Conservation (phyloP, 345 rosid species). For the Pugionium cornutum region DNA sequence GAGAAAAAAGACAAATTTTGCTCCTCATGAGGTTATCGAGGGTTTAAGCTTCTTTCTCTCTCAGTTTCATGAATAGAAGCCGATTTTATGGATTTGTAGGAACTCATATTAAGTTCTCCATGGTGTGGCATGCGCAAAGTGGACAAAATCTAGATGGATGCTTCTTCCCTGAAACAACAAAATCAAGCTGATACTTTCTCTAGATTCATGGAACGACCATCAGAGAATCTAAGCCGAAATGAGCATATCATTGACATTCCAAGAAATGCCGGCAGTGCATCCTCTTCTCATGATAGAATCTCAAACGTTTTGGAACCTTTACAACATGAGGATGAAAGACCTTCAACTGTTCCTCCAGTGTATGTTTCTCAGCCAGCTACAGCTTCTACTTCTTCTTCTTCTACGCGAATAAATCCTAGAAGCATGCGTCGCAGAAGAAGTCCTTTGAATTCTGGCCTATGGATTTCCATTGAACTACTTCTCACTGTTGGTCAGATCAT, state of each 20-base stretch:
- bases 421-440: conserved; percentile 76
- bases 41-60: too few relatives aligned
- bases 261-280: conserved; percentile 38
- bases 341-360: conserved; percentile 44
- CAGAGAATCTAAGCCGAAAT: conserved; percentile 44
- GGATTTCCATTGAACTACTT: conserved; percentile 83
- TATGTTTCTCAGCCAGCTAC: conserved; percentile 48
- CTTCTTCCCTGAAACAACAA: conserved; percentile 52
- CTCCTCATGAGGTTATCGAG: too few relatives aligned
- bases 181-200: conserved; percentile 48
- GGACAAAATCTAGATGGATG: conserved; percentile 61
- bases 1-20: background rate
- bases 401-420: conserved; percentile 56
- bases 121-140: conserved; percentile 6
- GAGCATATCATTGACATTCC: conserved; percentile 73
- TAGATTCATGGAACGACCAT: conserved; percentile 71
- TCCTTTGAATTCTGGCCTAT: conserved; percentile 87
- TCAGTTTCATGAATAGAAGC: too few relatives aligned
- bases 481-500: conserved; percentile 87
- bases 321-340: conserved; percentile 50
- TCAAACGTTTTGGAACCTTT: conserved; percentile 47
- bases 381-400: conserved; percentile 39
- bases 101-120: conserved; percentile 2
- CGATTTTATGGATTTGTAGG: conserved; percentile 18
- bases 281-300: conserved; percentile 52